phyloP scores from a whole-genome alignment of 2,329 filamentous ascomycete genomes.

The Scedosporium boydii region DNA sequence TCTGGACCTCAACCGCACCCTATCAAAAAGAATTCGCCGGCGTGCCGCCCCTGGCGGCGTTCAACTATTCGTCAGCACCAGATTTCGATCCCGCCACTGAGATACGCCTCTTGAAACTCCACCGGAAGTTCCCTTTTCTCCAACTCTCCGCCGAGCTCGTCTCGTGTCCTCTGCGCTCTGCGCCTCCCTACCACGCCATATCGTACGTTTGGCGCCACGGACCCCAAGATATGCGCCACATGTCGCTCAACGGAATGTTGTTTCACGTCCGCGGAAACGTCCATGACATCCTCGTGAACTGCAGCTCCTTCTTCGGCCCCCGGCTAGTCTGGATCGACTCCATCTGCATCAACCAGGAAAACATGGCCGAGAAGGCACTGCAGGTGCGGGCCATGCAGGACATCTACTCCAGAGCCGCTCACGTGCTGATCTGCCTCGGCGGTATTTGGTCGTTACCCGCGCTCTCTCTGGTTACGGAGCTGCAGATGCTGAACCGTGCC shows the following conservation, averaged over 20 bases:
- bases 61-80: too few relatives aligned
- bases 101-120: too few relatives aligned
- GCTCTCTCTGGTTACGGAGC: neutral
- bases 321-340: conserved; percentile 18
- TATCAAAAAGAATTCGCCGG: too few relatives aligned
- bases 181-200: neutral
- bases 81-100: too few relatives aligned
- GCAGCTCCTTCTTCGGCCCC: neutral
- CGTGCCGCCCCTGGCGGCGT: too few relatives aligned
- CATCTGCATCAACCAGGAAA: conserved; percentile 15
- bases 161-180: too few relatives aligned
- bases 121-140: too few relatives aligned
- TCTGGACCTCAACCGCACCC: too few relatives aligned
- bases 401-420: conserved; percentile 15
- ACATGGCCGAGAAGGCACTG: conserved; percentile 12
- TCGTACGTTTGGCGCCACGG: neutral
- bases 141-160: too few relatives aligned
- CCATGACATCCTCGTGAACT: neutral
- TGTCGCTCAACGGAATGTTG: neutral
- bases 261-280: neutral
- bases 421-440: conserved; percentile 8
- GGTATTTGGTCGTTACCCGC: neutral
- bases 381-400: conserved; percentile 14
- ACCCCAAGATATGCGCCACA: neutral
- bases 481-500: neutral